phyloP scores from a whole-genome alignment of 2,329 filamentous ascomycete genomes.

The Monilinia polystroma region DNA sequence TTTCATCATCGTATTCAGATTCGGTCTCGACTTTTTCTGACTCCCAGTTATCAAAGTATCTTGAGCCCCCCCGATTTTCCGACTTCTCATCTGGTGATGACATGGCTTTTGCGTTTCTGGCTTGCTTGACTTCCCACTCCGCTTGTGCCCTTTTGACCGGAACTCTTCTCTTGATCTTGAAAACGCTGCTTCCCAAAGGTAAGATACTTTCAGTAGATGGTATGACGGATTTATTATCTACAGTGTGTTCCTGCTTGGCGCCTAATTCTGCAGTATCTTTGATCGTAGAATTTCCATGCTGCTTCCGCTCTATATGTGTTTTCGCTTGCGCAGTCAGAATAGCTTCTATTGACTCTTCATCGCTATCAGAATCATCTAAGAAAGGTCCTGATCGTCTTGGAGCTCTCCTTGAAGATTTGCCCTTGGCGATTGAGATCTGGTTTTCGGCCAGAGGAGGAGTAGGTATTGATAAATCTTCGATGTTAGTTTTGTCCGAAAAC shows the following conservation, averaged over 20 bases:
- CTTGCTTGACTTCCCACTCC: slow-evolving; percentile 38
- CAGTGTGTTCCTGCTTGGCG: slow-evolving; percentile 22
- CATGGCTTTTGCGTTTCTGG: slow-evolving; percentile 23
- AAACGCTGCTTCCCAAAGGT: slow-evolving; percentile 8
- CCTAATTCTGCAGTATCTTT: slow-evolving; percentile 24
- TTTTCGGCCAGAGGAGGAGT: slow-evolving; percentile 2
- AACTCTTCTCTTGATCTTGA: slow-evolving; percentile 29
- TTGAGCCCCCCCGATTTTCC: neutral
- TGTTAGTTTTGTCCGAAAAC: slow-evolving; percentile 30
- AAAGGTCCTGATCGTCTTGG: slow-evolving; percentile 57
- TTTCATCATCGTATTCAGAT: slow-evolving; percentile 2
- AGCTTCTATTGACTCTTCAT: slow-evolving; percentile 41
- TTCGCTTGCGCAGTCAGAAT: neutral
- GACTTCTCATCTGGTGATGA: slow-evolving; percentile 6
- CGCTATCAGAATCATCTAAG: slow-evolving; percentile 66
- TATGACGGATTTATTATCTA: slow-evolving; percentile 28
- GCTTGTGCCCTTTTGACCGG: slow-evolving; percentile 34
- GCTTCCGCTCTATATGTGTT: neutral
- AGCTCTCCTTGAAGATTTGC: slow-evolving; percentile 26
- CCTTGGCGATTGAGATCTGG: neutral
- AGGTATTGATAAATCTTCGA: slow-evolving; percentile 15
- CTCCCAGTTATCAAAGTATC: slow-evolving; percentile 25
- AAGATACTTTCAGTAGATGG: slow-evolving; percentile 23
- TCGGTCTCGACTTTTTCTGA: slow-evolving; percentile 27
- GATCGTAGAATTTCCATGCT: slow-evolving; percentile 25